Conservation (phyloP, 345 rosid genomes). For the Citrus australasica region DNA sequence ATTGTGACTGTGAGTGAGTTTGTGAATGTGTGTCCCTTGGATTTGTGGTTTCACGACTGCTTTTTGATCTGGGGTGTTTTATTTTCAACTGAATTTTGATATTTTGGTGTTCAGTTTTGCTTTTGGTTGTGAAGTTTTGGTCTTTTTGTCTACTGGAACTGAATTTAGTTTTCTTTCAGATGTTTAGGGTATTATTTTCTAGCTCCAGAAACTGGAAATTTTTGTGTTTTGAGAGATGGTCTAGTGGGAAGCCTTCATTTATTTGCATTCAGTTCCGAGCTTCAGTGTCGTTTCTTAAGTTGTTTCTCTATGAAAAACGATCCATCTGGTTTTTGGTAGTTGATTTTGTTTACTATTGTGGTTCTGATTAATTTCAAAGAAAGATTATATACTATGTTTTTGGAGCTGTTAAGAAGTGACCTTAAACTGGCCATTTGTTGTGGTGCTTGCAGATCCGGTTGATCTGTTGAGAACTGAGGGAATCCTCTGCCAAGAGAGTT, state of each 20-base stretch:
- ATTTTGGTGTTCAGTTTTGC: constrained; percentile 13
- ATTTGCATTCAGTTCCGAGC: background rate
- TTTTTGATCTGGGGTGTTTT: constrained; percentile 22
- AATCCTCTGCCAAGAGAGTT: constrained; percentile 1
- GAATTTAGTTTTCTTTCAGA: background rate
- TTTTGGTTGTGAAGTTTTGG: background rate
- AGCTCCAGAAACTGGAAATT: background rate
- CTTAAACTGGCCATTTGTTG: background rate
- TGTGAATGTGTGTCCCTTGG: constrained; percentile 3
- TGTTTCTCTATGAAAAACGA: background rate
- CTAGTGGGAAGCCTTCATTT: background rate
- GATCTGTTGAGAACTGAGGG: constrained; percentile 4
- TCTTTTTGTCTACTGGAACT: background rate
- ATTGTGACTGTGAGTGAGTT: constrained; percentile 4
- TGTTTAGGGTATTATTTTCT: constrained; percentile 1
- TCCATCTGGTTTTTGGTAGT: background rate
- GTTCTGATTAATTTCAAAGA: background rate
- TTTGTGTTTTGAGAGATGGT: background rate
- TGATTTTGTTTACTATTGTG: background rate
- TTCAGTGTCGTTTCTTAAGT: background rate
- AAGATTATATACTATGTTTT: background rate
- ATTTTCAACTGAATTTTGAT: constrained; percentile 7
- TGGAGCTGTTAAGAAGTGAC: constrained; percentile 2
- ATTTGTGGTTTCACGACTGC: background rate
- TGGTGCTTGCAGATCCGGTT: constrained; percentile 27